Conservation (phyloP, 176 grass and related monocot genomes). For the Musa beccarii region DNA sequence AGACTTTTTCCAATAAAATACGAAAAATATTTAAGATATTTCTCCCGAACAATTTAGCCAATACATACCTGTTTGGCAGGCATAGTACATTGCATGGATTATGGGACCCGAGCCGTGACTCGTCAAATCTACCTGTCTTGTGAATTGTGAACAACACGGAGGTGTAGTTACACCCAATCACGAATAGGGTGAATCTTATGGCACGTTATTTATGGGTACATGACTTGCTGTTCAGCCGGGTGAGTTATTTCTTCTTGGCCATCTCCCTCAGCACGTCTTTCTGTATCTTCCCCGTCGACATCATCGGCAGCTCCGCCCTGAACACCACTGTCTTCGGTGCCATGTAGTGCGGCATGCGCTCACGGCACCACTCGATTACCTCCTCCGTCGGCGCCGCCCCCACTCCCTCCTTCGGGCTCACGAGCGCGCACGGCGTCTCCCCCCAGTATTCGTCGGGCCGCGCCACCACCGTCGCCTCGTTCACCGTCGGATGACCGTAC, state of each 20-base stretch:
- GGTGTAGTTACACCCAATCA: too few relatives aligned
- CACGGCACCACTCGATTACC: conserved; percentile 56
- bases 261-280: conserved; percentile 47
- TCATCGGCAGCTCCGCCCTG: conserved; percentile 54
- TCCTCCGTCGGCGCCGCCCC: conserved; percentile 24
- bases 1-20: too few relatives aligned
- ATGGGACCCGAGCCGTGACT: too few relatives aligned
- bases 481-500: conserved; percentile 59
- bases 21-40: too few relatives aligned
- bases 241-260: conserved; percentile 33
- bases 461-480: conserved; percentile 67
- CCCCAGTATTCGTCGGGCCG: conserved; percentile 69
- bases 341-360: conserved; percentile 79
- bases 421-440: conserved; percentile 83
- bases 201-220: too few relatives aligned
- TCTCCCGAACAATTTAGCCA: too few relatives aligned
- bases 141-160: too few relatives aligned
- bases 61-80: too few relatives aligned
- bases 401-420: conserved; percentile 37
- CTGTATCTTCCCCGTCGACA: conserved; percentile 72
- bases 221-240: too few relatives aligned
- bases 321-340: conserved; percentile 61
- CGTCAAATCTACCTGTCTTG: too few relatives aligned
- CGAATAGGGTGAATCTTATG: too few relatives aligned
- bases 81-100: too few relatives aligned